phyloP scores from a whole-genome alignment of 2,329 filamentous ascomycete genomes.

The Zymoseptoria crescenta region DNA sequence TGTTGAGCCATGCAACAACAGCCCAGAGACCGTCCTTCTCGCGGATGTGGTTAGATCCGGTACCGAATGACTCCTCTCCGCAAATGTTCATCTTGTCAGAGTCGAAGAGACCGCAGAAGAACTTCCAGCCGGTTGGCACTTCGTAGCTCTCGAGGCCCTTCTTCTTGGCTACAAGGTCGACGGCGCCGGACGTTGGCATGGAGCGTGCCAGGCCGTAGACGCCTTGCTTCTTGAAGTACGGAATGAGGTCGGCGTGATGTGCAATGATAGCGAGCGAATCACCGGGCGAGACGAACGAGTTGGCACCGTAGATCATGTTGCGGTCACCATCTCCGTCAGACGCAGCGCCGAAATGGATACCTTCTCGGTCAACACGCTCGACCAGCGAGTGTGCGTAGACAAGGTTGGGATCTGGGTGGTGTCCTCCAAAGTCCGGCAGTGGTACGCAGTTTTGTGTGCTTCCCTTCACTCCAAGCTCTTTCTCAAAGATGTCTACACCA shows the following conservation, averaged over 20 bases:
- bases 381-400: constrained; percentile 94
- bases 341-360: constrained; percentile 91
- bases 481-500: constrained; percentile 87
- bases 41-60: constrained; percentile 95
- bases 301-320: constrained; percentile 99
- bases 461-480: constrained; percentile 77
- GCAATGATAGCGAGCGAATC: constrained; percentile 98
- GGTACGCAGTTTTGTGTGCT: constrained; percentile 88
- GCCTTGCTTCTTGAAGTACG: constrained; percentile 96
- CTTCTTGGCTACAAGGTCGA: constrained; percentile 92
- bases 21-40: constrained; percentile 99
- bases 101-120: constrained; percentile 95
- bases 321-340: constrained; percentile 96
- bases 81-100: constrained; percentile 96
- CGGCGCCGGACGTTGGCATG: constrained; percentile 94
- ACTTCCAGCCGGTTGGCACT: constrained; percentile 98
- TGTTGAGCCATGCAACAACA: constrained; percentile 95
- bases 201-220: constrained; percentile 91
- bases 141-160: constrained; percentile 90
- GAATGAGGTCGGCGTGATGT: constrained; percentile 91
- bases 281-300: constrained; percentile 91
- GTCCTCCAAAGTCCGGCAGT: constrained; percentile 89
- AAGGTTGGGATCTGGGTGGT: constrained; percentile 95
- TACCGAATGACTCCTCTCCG: constrained; percentile 96
- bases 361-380: constrained; percentile 81